Conservation (phyloP, 371 early-diverging fungal genomes). For the Mucor lusitanicus region DNA sequence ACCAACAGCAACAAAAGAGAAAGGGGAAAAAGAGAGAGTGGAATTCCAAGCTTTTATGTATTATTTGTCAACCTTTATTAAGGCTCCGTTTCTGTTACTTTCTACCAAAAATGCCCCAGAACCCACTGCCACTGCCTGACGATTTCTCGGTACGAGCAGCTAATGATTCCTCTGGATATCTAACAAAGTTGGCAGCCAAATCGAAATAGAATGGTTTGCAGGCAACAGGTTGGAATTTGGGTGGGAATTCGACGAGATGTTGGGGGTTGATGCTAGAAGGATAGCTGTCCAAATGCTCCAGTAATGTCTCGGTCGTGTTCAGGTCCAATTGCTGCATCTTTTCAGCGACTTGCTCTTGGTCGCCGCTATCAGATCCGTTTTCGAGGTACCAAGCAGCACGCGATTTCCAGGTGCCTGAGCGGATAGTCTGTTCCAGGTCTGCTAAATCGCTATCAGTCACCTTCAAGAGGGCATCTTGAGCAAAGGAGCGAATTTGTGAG, state of each 20-base stretch:
- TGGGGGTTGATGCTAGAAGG: constrained; percentile 39
- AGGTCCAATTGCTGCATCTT: constrained; percentile 50
- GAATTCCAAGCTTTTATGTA: background rate
- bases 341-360: constrained; percentile 27
- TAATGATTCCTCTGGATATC: constrained; percentile 55
- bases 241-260: constrained; percentile 69
- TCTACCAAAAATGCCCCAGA: constrained; percentile 41
- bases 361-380: constrained; percentile 41
- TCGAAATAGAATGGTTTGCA: constrained; percentile 85
- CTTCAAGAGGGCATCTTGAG: constrained; percentile 39
- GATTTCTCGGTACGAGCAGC: constrained; percentile 31
- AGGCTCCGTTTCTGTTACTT: constrained; percentile 7
- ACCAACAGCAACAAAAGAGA: constrained; percentile 1
- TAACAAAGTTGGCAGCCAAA: constrained; percentile 72
- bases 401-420: constrained; percentile 55
- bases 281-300: constrained; percentile 55
- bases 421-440: constrained; percentile 52
- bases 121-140: constrained; percentile 14
- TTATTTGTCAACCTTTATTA: background rate
- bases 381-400: constrained; percentile 62
- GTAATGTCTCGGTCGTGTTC: constrained; percentile 36
- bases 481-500: constrained; percentile 32
- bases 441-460: constrained; percentile 45
- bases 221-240: constrained; percentile 66
- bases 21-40: background rate